Base-by-base conservation (phyloP, 2,329 filamentous ascomycete species). In the Penicillium sp. region DNA sequence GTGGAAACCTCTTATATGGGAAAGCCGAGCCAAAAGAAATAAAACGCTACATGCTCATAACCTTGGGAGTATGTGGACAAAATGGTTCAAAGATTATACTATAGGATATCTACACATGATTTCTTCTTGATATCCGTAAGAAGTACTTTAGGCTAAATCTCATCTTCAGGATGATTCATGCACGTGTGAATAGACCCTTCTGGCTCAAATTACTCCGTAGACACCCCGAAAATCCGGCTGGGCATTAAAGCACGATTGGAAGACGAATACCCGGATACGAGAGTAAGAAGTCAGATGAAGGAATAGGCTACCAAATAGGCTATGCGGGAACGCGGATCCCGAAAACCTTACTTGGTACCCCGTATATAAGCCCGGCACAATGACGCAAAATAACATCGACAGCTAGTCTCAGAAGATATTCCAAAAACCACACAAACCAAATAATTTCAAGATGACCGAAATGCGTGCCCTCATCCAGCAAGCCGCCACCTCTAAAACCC, bases 261-360 rank as follows among this genome's bases (percentile, higher is more conserved):
- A 9, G 16, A 9, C 38, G 9, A n/a, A 29, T 31, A 7, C n/a
- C 24, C n/a, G 43, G 16, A 31, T 34, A 45, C n/a, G 29, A 32
- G 29, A 14, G 43, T n/a, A 6, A 32, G 10, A n/a, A 21, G 16
- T 40, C n/a, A 40, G 38, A 40, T n/a, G 34, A 11, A 31, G 36
- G 22, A 8, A 50, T 46, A 46, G 48, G 32, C 48, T 46, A 51
- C 36, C 10, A 44, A 38, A 32, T 51, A 51, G 48, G 7, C 34
- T 51, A 51, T 18, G 16, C 32, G 42, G 48, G 24, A 39, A 45
- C 13, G 21, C 31, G 22, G 22, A 31, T 16, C 4, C 13, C 1
- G 32, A 46, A 40, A 27, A 27, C 24, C 24, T 27, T 27, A 27
- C 24, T 27, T 27, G 24, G 24, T 27, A 27, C 18, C 18, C 18